Evolutionary conservation across 805 yeast species (phyloP).

Genomic region (Zygosaccharomyces siamensis): DNA sequence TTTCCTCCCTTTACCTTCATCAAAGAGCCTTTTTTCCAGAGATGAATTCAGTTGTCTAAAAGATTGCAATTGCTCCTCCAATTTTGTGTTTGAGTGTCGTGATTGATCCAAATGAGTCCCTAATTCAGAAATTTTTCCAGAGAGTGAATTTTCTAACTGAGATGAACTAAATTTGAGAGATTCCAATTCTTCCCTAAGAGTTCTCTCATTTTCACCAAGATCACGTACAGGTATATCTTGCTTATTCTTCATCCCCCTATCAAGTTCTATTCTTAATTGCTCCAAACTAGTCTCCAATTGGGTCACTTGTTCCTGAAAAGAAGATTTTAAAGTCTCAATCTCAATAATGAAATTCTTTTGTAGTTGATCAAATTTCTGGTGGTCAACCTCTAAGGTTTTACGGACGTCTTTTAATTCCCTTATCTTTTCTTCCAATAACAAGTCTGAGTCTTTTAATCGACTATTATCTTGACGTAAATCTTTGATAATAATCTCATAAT

Average conservation of each 20-base stretch:
- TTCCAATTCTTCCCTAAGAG: slow-evolving; percentile 63
- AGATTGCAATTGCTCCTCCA: slow-evolving; percentile 11
- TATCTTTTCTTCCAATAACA: slow-evolving; percentile 5
- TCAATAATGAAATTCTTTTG: slow-evolving; percentile 23
- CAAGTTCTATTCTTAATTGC: slow-evolving; percentile 56
- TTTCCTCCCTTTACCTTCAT: slow-evolving; percentile 16
- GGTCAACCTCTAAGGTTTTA: slow-evolving; percentile 22
- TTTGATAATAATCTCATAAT: slow-evolving; percentile 1
- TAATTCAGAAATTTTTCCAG: slow-evolving; percentile 42
- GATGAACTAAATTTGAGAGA: slow-evolving; percentile 81
- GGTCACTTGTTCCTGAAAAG: slow-evolving; percentile 43
- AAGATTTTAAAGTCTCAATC: slow-evolving; percentile 28
- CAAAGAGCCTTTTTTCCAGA: slow-evolving; percentile 11
- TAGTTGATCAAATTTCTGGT: slow-evolving; percentile 28
- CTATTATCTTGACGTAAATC: slow-evolving; percentile 11
- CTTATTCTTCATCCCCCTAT: slow-evolving; percentile 29
- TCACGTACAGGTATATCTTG: slow-evolving; percentile 1
- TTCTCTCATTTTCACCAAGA: not conserved
- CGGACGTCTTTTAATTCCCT: slow-evolving; percentile 17
- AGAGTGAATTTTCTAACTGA: slow-evolving; percentile 63
- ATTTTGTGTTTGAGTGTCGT: slow-evolving; percentile 29
- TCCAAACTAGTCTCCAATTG: slow-evolving; percentile 70
- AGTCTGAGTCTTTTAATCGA: slow-evolving; percentile 6
- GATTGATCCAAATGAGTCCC: slow-evolving; percentile 42
- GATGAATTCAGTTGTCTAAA: slow-evolving; percentile 8